Percentiles rank a stretch among this genome's conserved stretches.
phyloP scores from a whole-genome alignment of 208 protist genomes.

The Wallacemonas sp. region DNA sequence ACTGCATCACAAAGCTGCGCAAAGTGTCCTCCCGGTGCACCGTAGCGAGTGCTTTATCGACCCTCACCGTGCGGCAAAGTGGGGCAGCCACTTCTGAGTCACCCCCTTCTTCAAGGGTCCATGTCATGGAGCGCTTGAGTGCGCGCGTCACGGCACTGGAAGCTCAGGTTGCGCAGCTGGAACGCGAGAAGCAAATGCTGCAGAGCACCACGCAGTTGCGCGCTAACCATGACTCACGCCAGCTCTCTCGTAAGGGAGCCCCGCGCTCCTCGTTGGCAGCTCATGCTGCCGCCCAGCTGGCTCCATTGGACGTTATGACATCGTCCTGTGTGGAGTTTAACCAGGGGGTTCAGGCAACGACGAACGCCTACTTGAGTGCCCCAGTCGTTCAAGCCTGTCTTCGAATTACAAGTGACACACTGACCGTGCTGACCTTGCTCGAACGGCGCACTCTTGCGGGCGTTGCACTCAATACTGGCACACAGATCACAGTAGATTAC shows the following conservation, averaged over 20 bases:
- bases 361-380: not conserved
- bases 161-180: not conserved
- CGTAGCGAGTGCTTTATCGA: slow-evolving; percentile 23
- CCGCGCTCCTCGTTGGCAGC: no score
- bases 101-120: no score
- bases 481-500: not conserved
- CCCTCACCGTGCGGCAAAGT: not conserved
- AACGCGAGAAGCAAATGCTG: not conserved
- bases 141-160: not conserved
- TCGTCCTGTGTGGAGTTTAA: slow-evolving; percentile 26
- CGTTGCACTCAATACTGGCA: slow-evolving; percentile 12
- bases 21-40: slow-evolving; percentile 9
- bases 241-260: no score
- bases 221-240: no score
- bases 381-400: not conserved
- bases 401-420: slow-evolving; percentile 4
- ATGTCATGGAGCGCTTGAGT: slow-evolving; percentile 5
- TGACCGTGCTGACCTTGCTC: slow-evolving; percentile 23
- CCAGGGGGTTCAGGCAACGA: slow-evolving; percentile 11
- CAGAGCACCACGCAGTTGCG: not conserved
- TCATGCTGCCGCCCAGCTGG: slow-evolving; percentile 16
- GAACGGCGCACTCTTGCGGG: slow-evolving; percentile 20
- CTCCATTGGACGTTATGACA: slow-evolving; percentile 17
- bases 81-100: not conserved
- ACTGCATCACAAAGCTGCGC: slow-evolving; percentile 12